Base-by-base conservation (phyloP, 108 stramenopile genomes). In the Chaetoceros tenuissimus region DNA sequence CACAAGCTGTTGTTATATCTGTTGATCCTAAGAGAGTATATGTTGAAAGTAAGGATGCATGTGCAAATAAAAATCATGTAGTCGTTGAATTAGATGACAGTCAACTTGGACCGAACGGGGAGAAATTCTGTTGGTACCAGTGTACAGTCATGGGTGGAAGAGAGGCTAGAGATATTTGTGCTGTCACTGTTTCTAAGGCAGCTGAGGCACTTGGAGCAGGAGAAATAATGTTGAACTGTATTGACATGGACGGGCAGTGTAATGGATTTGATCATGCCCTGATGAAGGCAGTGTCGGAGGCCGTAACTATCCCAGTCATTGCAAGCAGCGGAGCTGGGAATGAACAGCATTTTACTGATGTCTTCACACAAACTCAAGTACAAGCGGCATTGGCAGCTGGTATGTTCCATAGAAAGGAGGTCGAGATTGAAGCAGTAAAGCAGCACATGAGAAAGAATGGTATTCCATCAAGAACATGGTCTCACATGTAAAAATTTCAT, bases 201-300 rank as follows among this genome's bases (percentile, higher is more conserved):
- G 69, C 73, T 26, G 94, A 95, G 49, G 66, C 63, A 47, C 73
- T 99, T 3, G 98, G 98, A 30, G 98, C 97, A 3, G 98, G 98
- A 19, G 98, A 99, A 65, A 92, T 99, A 27, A 94, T 99, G 84
- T 67, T 99, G 44, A 99, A 99, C 67, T 98, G 96, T 57, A 96
- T 99, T 49, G 98, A 99, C 65, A 94, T 89, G 84, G 98, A 99
- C 75, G 98, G 98, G 31, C 95, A 98, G 74, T 77, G 93, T 52
- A 81, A 92, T 55, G 98, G 98, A 13, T 99, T 81, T 61, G 98
- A 99, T 62, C 59, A 90, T 24, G 79, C 77, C 13, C 79, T 99
- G 48, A 81, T 98, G 76, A 68, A 69, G 24, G 94, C 95, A 2
- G 94, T 99, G n/a, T 76, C 85, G 28, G 63, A 46, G 2, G 93